Evolutionary conservation across 1,139 yeast genomes (phyloP).

Genomic region (Candida dubliniensis): DNA sequence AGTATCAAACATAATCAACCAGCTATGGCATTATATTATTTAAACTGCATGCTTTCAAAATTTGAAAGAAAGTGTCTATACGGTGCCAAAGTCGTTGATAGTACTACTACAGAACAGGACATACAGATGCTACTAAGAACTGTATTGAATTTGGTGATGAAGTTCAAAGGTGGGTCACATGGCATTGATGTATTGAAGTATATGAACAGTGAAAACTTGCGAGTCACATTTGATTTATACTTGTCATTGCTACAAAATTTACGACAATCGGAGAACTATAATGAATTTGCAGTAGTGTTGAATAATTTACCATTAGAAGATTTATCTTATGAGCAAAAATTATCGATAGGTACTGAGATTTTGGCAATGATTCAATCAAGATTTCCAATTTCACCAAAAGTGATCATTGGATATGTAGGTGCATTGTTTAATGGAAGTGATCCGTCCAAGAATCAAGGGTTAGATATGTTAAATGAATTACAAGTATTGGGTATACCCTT

Average conservation of each 20-base stretch:
- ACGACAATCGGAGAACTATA: conserved; percentile 28
- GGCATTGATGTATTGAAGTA: conserved; percentile 36
- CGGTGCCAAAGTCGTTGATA: conserved; percentile 14
- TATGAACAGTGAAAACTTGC: conserved; percentile 30
- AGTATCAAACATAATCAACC: conserved; percentile 31
- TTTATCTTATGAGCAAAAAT: conserved; percentile 12
- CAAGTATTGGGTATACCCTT: conserved; percentile 24
- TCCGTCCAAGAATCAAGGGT: conserved; percentile 12
- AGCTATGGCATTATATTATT: conserved; percentile 33
- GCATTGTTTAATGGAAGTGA: conserved; percentile 25
- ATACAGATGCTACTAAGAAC: conserved; percentile 30
- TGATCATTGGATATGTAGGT: conserved; percentile 39
- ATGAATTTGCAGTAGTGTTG: conserved; percentile 38
- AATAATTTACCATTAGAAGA: conserved; percentile 30
- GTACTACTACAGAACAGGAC: conserved; percentile 21
- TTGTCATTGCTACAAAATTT: conserved; percentile 29
- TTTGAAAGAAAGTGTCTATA: conserved; percentile 30
- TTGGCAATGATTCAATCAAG: conserved; percentile 31
- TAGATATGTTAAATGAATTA: conserved; percentile 26
- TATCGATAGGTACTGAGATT: conserved; percentile 29
- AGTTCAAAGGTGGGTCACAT: conserved; percentile 36
- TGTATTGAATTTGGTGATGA: conserved; percentile 36
- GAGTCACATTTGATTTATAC: conserved; percentile 26
- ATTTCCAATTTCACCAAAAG: conserved; percentile 34
- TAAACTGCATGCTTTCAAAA: conserved; percentile 37